A percentile compares a stretch with the other conserved stretches of the same genome.
phyloP scores from a whole-genome alignment of 129 eudicot genomes.

The Mikania micrantha region DNA sequence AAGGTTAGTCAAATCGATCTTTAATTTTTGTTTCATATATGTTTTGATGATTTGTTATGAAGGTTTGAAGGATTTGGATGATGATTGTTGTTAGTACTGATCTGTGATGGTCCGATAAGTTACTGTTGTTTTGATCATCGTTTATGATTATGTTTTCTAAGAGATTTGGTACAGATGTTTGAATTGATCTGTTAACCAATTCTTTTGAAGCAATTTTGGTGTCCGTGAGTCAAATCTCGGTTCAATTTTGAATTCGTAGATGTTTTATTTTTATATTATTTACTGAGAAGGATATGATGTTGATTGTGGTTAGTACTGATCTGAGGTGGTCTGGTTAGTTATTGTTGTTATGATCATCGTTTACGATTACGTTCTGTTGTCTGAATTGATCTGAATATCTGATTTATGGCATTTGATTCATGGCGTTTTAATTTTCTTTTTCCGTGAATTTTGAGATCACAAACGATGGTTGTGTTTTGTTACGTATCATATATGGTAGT shows the following conservation, averaged over 20 bases:
- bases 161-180: background rate
- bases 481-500: background rate
- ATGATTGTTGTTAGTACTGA: background rate
- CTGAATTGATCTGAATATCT: background rate
- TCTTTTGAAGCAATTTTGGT: too few relatives aligned
- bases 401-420: background rate
- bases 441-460: background rate
- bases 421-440: background rate
- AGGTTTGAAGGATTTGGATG: background rate
- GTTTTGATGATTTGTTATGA: background rate
- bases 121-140: background rate
- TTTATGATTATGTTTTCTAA: background rate
- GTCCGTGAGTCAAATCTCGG: too few relatives aligned
- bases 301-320: too few relatives aligned
- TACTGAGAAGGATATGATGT: too few relatives aligned
- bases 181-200: too few relatives aligned
- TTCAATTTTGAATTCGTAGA: too few relatives aligned
- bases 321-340: too few relatives aligned
- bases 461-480: background rate
- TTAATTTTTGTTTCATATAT: slow-evolving; percentile 3
- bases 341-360: too few relatives aligned
- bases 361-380: too few relatives aligned
- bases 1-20: slow-evolving; percentile 13
- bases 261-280: too few relatives aligned
- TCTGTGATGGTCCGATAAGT: background rate